These are phyloP conservation scores for Alternaria gansuensis DNA, from an alignment of 2,329 filamentous ascomycete genomes.

Conservation along the genomic window DNA sequence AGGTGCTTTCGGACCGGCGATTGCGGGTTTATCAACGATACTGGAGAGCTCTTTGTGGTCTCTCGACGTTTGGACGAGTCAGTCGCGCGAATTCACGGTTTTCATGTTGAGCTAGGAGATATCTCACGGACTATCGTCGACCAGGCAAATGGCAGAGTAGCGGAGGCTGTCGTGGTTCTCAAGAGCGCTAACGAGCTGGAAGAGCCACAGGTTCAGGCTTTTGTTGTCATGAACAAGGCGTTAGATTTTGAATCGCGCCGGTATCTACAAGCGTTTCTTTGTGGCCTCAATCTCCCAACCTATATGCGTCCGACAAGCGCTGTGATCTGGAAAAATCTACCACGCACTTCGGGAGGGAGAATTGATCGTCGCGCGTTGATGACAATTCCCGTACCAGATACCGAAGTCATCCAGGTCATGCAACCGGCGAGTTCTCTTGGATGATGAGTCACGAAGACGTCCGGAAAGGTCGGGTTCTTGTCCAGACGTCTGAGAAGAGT, in stretches of 20 bases:
- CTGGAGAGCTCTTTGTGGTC: conserved; percentile 1
- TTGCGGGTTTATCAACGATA: background rate
- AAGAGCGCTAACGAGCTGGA: background rate
- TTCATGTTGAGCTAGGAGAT: conserved; percentile 1
- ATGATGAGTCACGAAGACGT: conserved; percentile 6
- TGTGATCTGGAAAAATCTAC: background rate
- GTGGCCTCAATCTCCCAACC: conserved; percentile 2
- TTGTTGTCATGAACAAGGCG: background rate
- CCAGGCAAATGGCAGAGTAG: background rate
- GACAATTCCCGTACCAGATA: conserved; percentile 2
- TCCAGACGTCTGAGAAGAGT: background rate
- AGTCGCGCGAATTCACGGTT: background rate
- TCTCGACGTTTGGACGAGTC: conserved; percentile 1
- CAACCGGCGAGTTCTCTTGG: background rate
- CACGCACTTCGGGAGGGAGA: conserved; percentile 2
- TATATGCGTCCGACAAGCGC: conserved; percentile 10
- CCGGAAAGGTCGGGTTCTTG: no score
- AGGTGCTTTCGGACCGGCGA: background rate
- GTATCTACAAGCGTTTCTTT: conserved; percentile 3
- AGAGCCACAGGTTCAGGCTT: background rate
- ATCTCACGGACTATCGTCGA: background rate
- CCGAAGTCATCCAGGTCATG: conserved; percentile 6
- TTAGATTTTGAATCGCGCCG: background rate
- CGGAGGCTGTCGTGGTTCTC: background rate
- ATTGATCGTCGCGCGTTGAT: background rate